Evolutionary conservation across 1,284 basidiomycete species (phyloP).

Genomic region (Trichosporon asahii): DNA sequence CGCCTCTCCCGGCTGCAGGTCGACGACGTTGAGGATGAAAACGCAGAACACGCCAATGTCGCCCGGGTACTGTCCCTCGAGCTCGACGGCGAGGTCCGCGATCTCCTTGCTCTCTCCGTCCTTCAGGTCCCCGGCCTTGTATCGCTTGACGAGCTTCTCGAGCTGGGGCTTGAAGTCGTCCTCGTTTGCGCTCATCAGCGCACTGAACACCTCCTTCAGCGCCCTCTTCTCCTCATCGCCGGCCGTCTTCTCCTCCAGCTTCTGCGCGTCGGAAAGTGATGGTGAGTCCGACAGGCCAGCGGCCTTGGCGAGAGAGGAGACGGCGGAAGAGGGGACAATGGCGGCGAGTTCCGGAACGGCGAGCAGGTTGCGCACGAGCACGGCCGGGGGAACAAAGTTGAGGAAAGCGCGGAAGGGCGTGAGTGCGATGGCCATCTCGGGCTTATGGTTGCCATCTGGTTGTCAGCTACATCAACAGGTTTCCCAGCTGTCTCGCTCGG

Average conservation of each 20-base stretch:
- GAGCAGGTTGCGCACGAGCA: constrained; percentile 63
- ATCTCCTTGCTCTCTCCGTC: constrained; percentile 54
- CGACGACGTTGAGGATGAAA: constrained; percentile 84
- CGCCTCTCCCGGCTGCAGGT: constrained; percentile 76
- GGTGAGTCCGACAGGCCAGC: constrained; percentile 51
- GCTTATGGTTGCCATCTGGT: constrained; percentile 54
- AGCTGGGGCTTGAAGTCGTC: constrained; percentile 60
- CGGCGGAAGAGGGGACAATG: constrained; percentile 60
- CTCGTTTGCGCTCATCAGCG: constrained; percentile 72
- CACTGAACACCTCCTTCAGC: constrained; percentile 70
- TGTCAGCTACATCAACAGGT: constrained; percentile 8
- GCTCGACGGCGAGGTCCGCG: constrained; percentile 65
- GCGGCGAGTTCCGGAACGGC: constrained; percentile 72
- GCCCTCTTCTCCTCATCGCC: constrained; percentile 60
- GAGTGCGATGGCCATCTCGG: constrained; percentile 95
- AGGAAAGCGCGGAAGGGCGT: constrained; percentile 80
- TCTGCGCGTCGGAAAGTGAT: constrained; percentile 14
- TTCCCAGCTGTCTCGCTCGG: no score
- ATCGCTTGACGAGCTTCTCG: constrained; percentile 62
- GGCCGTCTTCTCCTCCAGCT: constrained; percentile 36
- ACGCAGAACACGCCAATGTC: constrained; percentile 95
- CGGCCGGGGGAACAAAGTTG: constrained; percentile 55
- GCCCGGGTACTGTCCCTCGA: constrained; percentile 79
- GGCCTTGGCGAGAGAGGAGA: constrained; percentile 58
- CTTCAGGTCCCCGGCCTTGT: constrained; percentile 54